Evolutionary conservation across 208 protist genomes (phyloP).

Genomic region (Trypanosoma cruzi): DNA sequence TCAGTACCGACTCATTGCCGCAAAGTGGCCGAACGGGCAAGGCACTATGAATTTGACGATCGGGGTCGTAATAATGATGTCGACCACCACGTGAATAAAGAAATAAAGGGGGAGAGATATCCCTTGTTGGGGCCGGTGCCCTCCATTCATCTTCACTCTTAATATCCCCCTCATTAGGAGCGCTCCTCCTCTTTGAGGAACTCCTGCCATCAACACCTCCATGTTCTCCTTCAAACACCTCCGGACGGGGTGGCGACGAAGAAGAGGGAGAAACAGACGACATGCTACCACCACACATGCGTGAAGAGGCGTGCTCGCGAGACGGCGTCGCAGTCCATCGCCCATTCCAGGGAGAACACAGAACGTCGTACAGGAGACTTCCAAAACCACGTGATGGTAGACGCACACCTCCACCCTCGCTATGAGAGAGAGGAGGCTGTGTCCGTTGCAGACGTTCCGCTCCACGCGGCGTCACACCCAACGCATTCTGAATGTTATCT

Average conservation of each 20-base stretch:
- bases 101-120: neutral
- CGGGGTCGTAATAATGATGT: neutral
- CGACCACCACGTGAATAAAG: neutral
- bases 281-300: neutral
- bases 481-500: neutral
- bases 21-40: constrained; percentile 16
- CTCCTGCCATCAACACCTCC: neutral
- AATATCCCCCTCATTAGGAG: neutral
- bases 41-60: constrained; percentile 3
- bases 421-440: neutral
- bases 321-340: constrained; percentile 10
- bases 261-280: neutral
- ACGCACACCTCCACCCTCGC: neutral
- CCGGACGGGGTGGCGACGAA: constrained; percentile 2
- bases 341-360: constrained; percentile 21
- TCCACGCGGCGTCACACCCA: constrained; percentile 14
- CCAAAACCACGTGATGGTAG: constrained; percentile 21
- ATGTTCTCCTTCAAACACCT: constrained; percentile 19
- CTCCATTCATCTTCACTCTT: neutral
- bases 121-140: neutral
- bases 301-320: neutral
- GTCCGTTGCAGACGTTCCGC: constrained; percentile 10
- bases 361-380: constrained; percentile 22
- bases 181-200: neutral
- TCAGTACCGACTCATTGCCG: constrained; percentile 27